phyloP scores from a whole-genome alignment of 2,329 filamentous ascomycete species.

The Botrytis medusae region DNA sequence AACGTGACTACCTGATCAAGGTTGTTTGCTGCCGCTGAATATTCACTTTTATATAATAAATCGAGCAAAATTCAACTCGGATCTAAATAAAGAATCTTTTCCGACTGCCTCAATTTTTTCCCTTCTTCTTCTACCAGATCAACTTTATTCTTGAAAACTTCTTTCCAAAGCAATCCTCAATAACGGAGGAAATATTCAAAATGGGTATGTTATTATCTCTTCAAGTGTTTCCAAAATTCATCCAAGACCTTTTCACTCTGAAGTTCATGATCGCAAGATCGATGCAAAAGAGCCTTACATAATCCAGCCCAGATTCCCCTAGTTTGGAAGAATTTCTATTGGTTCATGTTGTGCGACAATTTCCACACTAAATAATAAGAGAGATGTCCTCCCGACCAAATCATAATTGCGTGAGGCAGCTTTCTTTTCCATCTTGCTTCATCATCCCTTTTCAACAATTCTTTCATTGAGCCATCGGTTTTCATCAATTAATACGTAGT shows the following conservation, averaged over 20 bases:
- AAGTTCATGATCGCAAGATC: not conserved
- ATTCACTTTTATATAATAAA: not conserved
- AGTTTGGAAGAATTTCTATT: not conserved
- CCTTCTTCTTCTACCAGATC: not conserved
- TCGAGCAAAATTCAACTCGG: not conserved
- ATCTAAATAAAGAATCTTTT: not conserved
- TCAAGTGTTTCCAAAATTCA: not conserved
- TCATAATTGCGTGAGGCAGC: slow-evolving; percentile 1
- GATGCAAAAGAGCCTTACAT: slow-evolving; percentile 3
- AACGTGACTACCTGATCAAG: not conserved
- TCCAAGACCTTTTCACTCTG: not conserved
- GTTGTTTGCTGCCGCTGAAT: not conserved
- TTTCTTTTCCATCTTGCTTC: slow-evolving; percentile 16
- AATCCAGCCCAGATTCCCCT: not conserved
- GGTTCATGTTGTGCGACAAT: not conserved
- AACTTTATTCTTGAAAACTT: not conserved
- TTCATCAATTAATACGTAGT: slow-evolving; percentile 6
- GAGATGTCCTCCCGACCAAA: slow-evolving; percentile 6
- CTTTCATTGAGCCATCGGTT: slow-evolving; percentile 19
- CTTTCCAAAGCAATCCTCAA: not conserved
- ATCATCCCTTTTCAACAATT: slow-evolving; percentile 19
- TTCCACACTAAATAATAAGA: slow-evolving; percentile 15
- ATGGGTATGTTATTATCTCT: not conserved
- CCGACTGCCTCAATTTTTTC: not conserved
- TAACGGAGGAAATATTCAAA: not conserved